These are phyloP conservation scores for Hypoxylon trugodes DNA, from an alignment of 495 filamentous ascomycete genomes.

Conservation along the genomic window DNA sequence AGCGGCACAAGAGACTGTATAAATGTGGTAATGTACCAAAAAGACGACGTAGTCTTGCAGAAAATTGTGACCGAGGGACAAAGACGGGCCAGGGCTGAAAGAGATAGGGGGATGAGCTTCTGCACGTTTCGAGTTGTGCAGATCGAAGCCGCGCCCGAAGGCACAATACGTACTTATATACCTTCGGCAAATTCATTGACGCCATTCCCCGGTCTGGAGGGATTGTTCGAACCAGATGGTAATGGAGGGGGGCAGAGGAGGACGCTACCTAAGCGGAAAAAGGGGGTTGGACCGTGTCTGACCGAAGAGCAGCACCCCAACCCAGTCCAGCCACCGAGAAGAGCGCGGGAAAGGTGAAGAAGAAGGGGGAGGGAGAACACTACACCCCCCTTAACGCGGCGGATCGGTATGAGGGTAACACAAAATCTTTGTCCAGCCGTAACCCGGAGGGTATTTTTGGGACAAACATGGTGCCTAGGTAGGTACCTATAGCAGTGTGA, in stretches of 20 bases:
- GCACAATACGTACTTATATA: no score
- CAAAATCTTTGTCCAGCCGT: conserved; percentile 39
- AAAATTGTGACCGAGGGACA: conserved; percentile 36
- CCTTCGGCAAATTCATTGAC: conserved; percentile 36
- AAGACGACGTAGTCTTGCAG: conserved; percentile 34
- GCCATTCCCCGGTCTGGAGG: conserved; percentile 15
- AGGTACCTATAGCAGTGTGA: not conserved
- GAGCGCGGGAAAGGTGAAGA: conserved; percentile 36
- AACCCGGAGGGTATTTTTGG: conserved; percentile 23
- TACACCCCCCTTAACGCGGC: conserved; percentile 21
- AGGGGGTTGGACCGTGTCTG: conserved; percentile 41
- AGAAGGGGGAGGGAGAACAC: conserved; percentile 2
- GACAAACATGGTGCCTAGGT: conserved; percentile 21
- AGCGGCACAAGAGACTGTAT: conserved; percentile 36
- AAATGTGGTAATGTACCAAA: conserved; percentile 37
- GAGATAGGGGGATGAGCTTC: conserved; percentile 24
- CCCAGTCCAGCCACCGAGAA: conserved; percentile 38
- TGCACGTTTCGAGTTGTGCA: conserved; percentile 31
- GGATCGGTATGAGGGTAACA: conserved; percentile 40
- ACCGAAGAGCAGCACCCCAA: conserved; percentile 29
- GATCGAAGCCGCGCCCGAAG: conserved; percentile 32
- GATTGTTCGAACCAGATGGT: conserved; percentile 14
- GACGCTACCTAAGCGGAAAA: conserved; percentile 35
- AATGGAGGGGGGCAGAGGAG: conserved; percentile 15
- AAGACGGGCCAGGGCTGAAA: conserved; percentile 34